Conservation (phyloP, 2,329 filamentous ascomycete genomes). For the Intubia oerlemansii region DNA sequence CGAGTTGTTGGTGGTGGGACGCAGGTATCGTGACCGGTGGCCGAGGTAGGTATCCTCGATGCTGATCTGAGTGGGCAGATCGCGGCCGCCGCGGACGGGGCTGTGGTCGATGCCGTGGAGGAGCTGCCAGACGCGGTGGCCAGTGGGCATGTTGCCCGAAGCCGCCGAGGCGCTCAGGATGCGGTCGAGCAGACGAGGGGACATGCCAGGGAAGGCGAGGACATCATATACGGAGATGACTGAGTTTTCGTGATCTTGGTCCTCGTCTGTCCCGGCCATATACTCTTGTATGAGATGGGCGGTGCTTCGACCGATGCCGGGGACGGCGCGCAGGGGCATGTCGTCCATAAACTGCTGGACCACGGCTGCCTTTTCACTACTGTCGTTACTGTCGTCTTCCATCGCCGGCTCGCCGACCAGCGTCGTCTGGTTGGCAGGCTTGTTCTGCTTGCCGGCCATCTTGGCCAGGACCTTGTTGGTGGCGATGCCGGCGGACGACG, state of each 20-base stretch:
- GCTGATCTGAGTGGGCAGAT: conserved; percentile 69
- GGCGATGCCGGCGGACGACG: conserved; percentile 68
- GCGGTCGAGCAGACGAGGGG: conserved; percentile 40
- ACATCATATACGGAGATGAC: conserved; percentile 8
- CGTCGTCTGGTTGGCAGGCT: conserved; percentile 74
- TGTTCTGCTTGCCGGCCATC: conserved; percentile 63
- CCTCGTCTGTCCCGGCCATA: conserved; percentile 10
- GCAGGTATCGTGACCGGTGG: conserved; percentile 35
- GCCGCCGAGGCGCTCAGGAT: conserved; percentile 28
- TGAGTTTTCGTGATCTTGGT: conserved; percentile 10
- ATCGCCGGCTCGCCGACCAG: conserved; percentile 16
- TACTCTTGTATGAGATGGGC: conserved; percentile 32
- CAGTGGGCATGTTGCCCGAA: conserved; percentile 22
- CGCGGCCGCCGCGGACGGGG: conserved; percentile 49
- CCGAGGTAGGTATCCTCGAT: conserved; percentile 78
- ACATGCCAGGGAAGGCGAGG: conserved; percentile 32
- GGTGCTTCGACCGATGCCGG: conserved; percentile 70
- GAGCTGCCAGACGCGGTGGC: conserved; percentile 51
- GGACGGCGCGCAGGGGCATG: conserved; percentile 60
- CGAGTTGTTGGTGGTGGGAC: conserved; percentile 24
- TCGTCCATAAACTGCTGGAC: conserved; percentile 50
- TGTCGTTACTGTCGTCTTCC: no score
- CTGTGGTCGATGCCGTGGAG: conserved; percentile 62
- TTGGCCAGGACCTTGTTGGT: conserved; percentile 78
- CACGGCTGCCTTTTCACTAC: no score